Conservation (phyloP, 371 early-diverging fungal species). For the Mucor mucedo region DNA sequence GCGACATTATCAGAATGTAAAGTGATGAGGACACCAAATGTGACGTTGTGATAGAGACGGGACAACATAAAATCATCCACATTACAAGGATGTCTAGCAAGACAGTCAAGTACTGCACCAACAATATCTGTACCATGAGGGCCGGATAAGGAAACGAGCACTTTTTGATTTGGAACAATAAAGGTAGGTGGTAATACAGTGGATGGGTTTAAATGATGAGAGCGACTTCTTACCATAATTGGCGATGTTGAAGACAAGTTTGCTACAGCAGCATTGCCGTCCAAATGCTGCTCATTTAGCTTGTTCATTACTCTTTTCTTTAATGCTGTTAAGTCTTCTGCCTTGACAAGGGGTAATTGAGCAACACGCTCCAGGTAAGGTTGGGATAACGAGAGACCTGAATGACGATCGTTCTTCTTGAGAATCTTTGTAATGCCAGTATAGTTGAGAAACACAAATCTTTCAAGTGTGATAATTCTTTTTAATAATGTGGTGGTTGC, state of each 20-base stretch:
- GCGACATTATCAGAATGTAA: slow-evolving; percentile 71
- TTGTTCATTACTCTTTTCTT: slow-evolving; percentile 71
- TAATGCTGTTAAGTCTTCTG: slow-evolving; percentile 60
- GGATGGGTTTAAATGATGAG: slow-evolving; percentile 29
- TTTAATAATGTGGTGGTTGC: slow-evolving; percentile 43
- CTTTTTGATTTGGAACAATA: slow-evolving; percentile 64
- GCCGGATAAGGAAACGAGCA: slow-evolving; percentile 78
- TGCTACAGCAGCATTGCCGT: slow-evolving; percentile 24
- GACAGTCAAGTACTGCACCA: slow-evolving; percentile 75
- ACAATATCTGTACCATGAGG: slow-evolving; percentile 91
- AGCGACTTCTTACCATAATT: slow-evolving; percentile 35
- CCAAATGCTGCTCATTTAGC: slow-evolving; percentile 38
- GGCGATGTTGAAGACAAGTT: slow-evolving; percentile 26
- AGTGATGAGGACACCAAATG: slow-evolving; percentile 82
- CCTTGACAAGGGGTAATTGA: slow-evolving; percentile 64
- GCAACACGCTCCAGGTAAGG: slow-evolving; percentile 75
- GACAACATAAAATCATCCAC: slow-evolving; percentile 85
- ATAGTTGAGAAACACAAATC: slow-evolving; percentile 66
- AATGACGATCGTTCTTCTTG: slow-evolving; percentile 72
- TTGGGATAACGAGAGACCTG: slow-evolving; percentile 73
- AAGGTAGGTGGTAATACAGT: slow-evolving; percentile 43
- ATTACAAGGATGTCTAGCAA: slow-evolving; percentile 70
- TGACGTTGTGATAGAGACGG: slow-evolving; percentile 86
- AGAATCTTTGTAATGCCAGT: slow-evolving; percentile 71
- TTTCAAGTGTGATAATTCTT: slow-evolving; percentile 56